Conservation (phyloP, 208 protist species). For the Trypanosoma rangeli region DNA sequence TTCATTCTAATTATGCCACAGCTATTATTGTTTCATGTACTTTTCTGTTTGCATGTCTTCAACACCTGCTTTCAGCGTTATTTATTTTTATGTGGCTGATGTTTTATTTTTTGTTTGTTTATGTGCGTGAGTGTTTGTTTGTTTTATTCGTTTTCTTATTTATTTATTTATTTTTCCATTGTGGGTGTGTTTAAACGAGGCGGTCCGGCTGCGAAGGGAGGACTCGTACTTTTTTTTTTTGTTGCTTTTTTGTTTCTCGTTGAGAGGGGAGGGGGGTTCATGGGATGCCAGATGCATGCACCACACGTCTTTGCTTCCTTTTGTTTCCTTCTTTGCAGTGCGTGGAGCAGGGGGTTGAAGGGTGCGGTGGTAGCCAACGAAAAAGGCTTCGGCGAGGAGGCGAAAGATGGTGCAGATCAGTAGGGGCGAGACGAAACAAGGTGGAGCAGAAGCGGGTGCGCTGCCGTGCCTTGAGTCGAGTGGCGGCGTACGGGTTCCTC, state of each 20-base stretch:
- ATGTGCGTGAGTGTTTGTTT: neutral
- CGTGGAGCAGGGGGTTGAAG: neutral
- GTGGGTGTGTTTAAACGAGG: constrained; percentile 21
- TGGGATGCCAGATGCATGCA: too few species aligned
- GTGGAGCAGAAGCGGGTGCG: neutral
- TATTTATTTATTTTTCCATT: constrained; percentile 14
- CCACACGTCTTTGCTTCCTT: neutral
- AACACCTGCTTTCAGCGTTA: too few species aligned
- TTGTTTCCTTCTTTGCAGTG: neutral
- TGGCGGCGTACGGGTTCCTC: constrained; percentile 37
- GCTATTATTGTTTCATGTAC: too few species aligned
- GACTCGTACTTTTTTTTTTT: constrained; percentile 26
- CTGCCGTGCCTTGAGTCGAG: constrained; percentile 9
- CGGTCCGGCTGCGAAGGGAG: too few species aligned
- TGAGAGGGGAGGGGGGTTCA: too few species aligned
- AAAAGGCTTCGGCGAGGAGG: neutral
- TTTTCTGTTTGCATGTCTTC: too few species aligned
- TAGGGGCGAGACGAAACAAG: neutral
- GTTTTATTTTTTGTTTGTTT: constrained; percentile 2
- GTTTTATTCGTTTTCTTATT: neutral
- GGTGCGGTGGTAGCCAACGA: neutral
- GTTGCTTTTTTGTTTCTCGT: neutral
- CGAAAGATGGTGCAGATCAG: neutral
- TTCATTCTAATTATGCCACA: too few species aligned
- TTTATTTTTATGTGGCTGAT: constrained; percentile 6